These are phyloP conservation scores for Cercospora sp. DNA, from an alignment of 2,329 filamentous ascomycete genomes.

Conservation along the genomic window DNA sequence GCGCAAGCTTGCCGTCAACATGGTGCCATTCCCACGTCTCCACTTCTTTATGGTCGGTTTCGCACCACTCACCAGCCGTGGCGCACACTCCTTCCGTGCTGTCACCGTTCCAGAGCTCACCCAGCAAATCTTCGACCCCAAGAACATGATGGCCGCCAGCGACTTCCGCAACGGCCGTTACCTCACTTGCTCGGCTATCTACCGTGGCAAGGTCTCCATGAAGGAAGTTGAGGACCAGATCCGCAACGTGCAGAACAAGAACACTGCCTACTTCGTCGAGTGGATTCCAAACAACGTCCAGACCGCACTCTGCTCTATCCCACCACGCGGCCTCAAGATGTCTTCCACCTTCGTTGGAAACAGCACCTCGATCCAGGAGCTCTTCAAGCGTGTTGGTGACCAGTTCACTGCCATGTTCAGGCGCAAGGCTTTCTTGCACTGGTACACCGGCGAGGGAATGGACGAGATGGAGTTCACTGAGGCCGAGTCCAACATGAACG, in stretches of 20 bases:
- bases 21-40: conserved; percentile 99
- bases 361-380: conserved; percentile 99
- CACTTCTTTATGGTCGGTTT: conserved; percentile 99
- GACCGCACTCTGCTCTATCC: conserved; percentile 98
- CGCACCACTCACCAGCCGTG: conserved; percentile 92
- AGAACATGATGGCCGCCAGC: conserved; percentile 99
- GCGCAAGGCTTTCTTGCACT: conserved; percentile 99
- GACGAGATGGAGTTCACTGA: conserved; percentile 99
- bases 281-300: conserved; percentile 99
- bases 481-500: conserved; percentile 99
- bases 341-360: conserved; percentile 98
- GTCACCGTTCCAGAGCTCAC: conserved; percentile 97
- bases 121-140: conserved; percentile 99
- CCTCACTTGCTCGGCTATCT: conserved; percentile 98
- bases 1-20: conserved; percentile 99
- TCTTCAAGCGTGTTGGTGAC: conserved; percentile 99
- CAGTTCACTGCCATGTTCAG: conserved; percentile 99
- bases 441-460: conserved; percentile 99
- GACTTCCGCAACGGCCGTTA: conserved; percentile 99
- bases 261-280: conserved; percentile 98
- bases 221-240: conserved; percentile 99
- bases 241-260: conserved; percentile 99
- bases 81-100: conserved; percentile 92
- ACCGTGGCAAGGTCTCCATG: conserved; percentile 99
- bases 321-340: conserved; percentile 97